Conservation (phyloP, 2,329 filamentous ascomycete species). For the Pseudogymnoascus sp. region DNA sequence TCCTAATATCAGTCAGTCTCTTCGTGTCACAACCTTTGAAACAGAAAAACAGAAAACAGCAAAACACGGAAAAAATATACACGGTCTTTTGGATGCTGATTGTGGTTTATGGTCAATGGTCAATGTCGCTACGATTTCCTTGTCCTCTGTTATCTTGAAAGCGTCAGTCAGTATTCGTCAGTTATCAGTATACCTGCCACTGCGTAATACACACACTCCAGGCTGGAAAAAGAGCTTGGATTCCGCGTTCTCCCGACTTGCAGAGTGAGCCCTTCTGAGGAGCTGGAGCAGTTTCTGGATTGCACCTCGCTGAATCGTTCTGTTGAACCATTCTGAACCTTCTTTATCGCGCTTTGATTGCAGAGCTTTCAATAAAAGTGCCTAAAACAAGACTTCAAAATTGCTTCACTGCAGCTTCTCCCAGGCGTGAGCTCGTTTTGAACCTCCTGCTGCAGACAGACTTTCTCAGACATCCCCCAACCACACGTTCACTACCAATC, state of each 20-base stretch:
- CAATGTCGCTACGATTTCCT: neutral
- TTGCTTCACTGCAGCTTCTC: neutral
- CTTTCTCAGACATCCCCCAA: neutral
- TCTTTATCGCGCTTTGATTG: neutral
- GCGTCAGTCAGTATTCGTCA: slow-evolving; percentile 1
- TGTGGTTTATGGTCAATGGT: neutral
- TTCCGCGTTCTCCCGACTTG: neutral
- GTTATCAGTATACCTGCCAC: slow-evolving; percentile 2
- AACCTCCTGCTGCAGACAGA: neutral
- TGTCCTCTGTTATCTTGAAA: slow-evolving; percentile 1
- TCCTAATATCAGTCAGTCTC: slow-evolving; percentile 1
- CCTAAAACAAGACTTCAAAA: neutral
- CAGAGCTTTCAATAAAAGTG: neutral
- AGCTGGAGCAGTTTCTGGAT: neutral
- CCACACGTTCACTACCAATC: neutral
- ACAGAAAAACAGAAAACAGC: neutral
- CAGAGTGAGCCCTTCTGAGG: neutral
- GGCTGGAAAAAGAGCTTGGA: neutral
- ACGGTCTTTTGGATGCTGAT: neutral
- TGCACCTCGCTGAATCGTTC: neutral
- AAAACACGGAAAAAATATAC: neutral
- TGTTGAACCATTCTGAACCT: neutral
- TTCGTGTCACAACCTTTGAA: neutral
- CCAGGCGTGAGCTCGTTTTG: neutral
- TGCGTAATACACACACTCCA: neutral